A percentile compares a stretch with the other conserved stretches of the same genome.
Conservation (phyloP, 768 basidiomycete genomes). For the Rhodosporidiobolus odoratus region DNA sequence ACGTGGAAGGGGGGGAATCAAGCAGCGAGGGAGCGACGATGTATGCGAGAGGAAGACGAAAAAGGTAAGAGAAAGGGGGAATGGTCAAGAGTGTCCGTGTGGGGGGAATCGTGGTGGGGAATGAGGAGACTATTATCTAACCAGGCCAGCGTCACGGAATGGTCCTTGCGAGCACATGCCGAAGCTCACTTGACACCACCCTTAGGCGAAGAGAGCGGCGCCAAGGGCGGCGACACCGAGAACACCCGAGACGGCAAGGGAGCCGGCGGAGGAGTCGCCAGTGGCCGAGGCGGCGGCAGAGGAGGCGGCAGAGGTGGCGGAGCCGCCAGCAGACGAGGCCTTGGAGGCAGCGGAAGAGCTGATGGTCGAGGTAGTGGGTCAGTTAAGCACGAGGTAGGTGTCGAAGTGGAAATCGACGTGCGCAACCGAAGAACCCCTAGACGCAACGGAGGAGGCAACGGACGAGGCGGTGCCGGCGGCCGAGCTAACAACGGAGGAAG, state of each 20-base stretch:
- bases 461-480: not conserved
- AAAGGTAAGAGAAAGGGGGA: no score
- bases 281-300: constrained; percentile 3
- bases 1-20: no score
- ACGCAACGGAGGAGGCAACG: not conserved
- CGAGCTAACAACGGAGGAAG: not conserved
- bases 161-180: no score
- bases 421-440: not conserved
- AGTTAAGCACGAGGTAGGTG: not conserved
- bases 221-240: constrained; percentile 19
- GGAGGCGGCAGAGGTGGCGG: not conserved
- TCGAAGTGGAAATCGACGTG: not conserved
- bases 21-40: no score
- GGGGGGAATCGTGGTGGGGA: no score
- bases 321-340: not conserved
- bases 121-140: no score
- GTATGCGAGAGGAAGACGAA: no score
- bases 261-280: not conserved
- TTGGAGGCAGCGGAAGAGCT: not conserved
- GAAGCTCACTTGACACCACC: no score
- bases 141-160: no score
- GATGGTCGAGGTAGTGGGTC: not conserved
- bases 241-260: constrained; percentile 15
- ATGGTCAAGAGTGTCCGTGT: no score
- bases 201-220: constrained; percentile 26